Percentiles rank a stretch among this genome's conserved stretches.
Conservation (phyloP, 192 early-diverging fungal genomes). For the Gaertneriomyces semiglobifer region DNA sequence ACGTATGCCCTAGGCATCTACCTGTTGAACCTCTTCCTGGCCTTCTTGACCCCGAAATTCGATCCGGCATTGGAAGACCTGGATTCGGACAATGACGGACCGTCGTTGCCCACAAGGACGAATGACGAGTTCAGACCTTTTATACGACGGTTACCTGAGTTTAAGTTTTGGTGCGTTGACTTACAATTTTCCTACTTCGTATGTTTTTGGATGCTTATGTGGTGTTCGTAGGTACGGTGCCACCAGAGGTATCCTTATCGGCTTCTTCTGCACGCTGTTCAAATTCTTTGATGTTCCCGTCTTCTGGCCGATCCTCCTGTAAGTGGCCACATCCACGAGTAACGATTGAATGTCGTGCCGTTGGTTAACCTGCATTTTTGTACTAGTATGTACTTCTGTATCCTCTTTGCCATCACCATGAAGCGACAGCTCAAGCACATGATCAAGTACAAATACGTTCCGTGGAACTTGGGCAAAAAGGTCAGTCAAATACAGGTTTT, state of each 20-base stretch:
- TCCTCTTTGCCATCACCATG: conserved; percentile 95
- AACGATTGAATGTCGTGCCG: background rate
- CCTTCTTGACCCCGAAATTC: conserved; percentile 95
- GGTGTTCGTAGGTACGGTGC: conserved; percentile 63
- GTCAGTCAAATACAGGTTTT: background rate
- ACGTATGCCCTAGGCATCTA: conserved; percentile 94
- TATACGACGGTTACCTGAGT: conserved; percentile 93
- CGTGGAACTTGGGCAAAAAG: conserved; percentile 53
- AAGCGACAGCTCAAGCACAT: conserved; percentile 95
- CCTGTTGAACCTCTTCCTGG: conserved; percentile 89
- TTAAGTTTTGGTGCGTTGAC: conserved; percentile 89
- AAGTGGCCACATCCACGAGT: conserved; percentile 6
- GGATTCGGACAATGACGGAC: conserved; percentile 62
- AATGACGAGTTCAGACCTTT: conserved; percentile 98
- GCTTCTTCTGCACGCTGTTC: conserved; percentile 83
- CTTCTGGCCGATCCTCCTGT: conserved; percentile 96
- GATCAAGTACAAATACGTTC: conserved; percentile 84
- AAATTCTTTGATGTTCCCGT: conserved; percentile 93
- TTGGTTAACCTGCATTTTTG: conserved; percentile 1
- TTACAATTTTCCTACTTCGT: background rate
- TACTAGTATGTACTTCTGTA: conserved; percentile 80
- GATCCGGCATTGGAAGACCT: conserved; percentile 79
- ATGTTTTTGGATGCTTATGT: background rate
- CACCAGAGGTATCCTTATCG: conserved; percentile 75
- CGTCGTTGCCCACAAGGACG: conserved; percentile 71